Evolutionary conservation across 495 filamentous ascomycete species (phyloP), one percentile per base, ranked within the genome.

Genomic region (Podospora conica): DNA sequence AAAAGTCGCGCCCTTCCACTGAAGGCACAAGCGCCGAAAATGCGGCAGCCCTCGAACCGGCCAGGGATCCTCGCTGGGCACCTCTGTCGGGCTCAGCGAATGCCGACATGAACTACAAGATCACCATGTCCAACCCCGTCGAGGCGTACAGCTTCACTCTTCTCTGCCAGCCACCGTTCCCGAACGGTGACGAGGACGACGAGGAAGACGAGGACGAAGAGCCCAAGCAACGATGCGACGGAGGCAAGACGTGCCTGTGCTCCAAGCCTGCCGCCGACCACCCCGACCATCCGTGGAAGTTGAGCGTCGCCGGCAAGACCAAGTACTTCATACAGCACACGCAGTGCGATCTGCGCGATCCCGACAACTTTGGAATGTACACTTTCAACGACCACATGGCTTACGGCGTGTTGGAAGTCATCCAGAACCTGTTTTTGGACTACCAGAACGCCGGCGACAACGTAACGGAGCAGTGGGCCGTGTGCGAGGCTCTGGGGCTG

Each of bases 61-160:
- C 31, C 40, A 21, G 60, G 31, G 24, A 53, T 25, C 31, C 60
- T 9, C 60, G 60, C 53, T 63, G 60, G 60, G 60, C 60, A 10
- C 61, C 66, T 15, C 61, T 80, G 3, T 81, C 79, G 1, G 74
- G 33, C 53, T 82, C 80, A 4, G 79, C 71, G 25, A 82, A 83
- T 60, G 66, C 69, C 24, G 75, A 80, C 27, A 25, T 29, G 0
- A 59, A 68, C 15, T 81, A 80, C 66, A 67, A 70, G 56, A 61
- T 67, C 3, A 55, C 40, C 3, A 71, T 63, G 53, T 66, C 66
- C 55, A 61, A 76, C 53, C 68, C 70, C 9, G 63, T 74, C 11
- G 70, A 64, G 61, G 73, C 72, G 0, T 79, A 79, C 64, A 48
- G 62, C 0, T 80, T 65, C 54, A 64, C 77, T 9, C 73, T 71